Evolutionary conservation across 2,329 filamentous ascomycete species (phyloP), one percentile per base, ranked within the genome.

Genomic region (Fusarium sambucinum): DNA sequence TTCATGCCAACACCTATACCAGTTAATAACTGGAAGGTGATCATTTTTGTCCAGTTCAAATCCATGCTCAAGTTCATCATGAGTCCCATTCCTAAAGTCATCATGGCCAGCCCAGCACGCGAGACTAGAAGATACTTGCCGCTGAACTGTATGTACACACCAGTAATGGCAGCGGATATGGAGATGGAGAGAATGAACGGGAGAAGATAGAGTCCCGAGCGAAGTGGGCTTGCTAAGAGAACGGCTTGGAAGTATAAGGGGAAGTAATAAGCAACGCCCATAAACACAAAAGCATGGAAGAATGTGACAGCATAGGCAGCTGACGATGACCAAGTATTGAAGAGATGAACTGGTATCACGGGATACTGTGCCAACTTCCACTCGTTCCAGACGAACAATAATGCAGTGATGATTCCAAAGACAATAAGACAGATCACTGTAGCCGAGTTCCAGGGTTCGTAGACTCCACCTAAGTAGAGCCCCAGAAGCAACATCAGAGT

Each of bases 241-340:
- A 90, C 90, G 4, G 88, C 85, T 75, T 94, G 92, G 55, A 92
- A 89, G 77, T 90, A 94, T 0, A 93, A 82, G 0, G 92, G 92
- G 27, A 93, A 81, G 72, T 91, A 94, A 77, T 92, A 94, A 50
- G 88, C 86, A 2, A 83, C 83, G 0, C 85, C 87, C 40, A 91
- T 89, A 76, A 90, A 91, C 33, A 88, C 85, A 72, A 89, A 80
- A 1, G 79, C 80, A 62, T 86, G 83, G 57, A 81, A 79, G 51
- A 83, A 80, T 37, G 75, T 78, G 4, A 84, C 77, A 5, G 67
- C 71, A n/a, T 90, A 82, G 6, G 83, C 81, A 1, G 89, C 89
- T 13, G 87, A 74, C 55, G 87, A 89, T 2, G 88, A 87, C 32
- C 78, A 72, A 17, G 81, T 79, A 3, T 77, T 78, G 77, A 92